Percentiles rank a stretch among this genome's conserved stretches.
Evolutionary conservation across 2,329 filamentous ascomycete species (phyloP).

Genomic region (Scytalidium sp.): DNA sequence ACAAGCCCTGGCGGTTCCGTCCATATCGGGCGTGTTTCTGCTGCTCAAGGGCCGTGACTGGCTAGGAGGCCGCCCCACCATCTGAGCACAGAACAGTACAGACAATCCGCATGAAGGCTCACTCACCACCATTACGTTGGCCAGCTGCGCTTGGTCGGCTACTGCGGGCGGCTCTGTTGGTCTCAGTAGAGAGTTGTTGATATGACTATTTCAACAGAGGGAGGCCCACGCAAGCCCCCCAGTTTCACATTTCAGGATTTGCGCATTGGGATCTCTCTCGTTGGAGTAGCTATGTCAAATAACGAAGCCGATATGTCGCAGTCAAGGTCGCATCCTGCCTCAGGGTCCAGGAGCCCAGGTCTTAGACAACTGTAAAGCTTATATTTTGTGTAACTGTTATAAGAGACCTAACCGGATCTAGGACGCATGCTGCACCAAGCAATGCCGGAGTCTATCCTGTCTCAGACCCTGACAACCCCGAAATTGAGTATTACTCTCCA

Average conservation of each 20-base stretch:
- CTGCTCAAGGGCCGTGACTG: neutral
- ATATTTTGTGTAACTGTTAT: neutral
- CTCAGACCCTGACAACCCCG: neutral
- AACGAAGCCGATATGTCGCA: neutral
- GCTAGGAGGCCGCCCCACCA: neutral
- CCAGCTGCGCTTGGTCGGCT: neutral
- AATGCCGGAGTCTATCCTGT: neutral
- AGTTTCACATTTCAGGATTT: neutral
- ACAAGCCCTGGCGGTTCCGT: neutral
- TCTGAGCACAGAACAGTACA: neutral
- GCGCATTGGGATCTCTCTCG: neutral
- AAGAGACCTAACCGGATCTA: neutral
- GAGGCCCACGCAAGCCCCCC: neutral
- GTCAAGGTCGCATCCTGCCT: neutral
- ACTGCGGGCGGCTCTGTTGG: neutral
- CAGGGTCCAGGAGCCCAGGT: neutral
- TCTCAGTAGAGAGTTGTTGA: neutral
- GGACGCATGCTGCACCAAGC: neutral
- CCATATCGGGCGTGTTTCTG: neutral
- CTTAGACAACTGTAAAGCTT: neutral
- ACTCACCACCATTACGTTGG: neutral
- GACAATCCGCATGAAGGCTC: neutral
- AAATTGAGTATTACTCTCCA: neutral
- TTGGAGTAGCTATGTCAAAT: neutral
- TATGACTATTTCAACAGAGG: neutral